Base-by-base conservation (phyloP, 2,329 filamentous ascomycete species). In the Colletotrichum siamense region DNA sequence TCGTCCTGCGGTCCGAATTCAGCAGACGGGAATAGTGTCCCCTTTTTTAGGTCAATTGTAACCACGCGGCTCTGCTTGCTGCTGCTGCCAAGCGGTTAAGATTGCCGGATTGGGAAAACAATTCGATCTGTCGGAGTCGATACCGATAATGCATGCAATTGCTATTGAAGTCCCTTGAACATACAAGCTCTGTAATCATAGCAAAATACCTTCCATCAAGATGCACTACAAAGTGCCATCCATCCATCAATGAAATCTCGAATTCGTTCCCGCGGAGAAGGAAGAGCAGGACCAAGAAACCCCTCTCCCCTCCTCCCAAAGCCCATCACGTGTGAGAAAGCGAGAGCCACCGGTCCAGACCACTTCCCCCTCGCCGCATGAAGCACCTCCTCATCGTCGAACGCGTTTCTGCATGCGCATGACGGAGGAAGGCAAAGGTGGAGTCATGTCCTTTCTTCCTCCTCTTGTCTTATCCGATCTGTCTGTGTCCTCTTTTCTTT, bases 381-480 rank as follows among this genome's bases (percentile, higher is more conserved):
- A 76, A 76, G 70, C 44, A 76, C 70, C 57, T 65, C 69, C 57
- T 69, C 64, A 59, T 73, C 57, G 73, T 76, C 64, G 57, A 76
- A 68, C 70, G 70, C 59, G 70, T 59, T 64, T 59, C 73, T 73
- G 70, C 65, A 73, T 73, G 64, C 64, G 73, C 73, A 76, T 76
- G 73, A 73, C 32, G 32, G 39, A 57, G 49, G 52, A 24, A 63
- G 63, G 52, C 30, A 15, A 16, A 62, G 32, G 64, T 49, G 57
- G 70, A 73, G 70, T 73, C 73, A 69, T 69, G 70, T 69, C 36
- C 26, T 66, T 18, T 28, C 15, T 18, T 12, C 24, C 24, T 61
- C 22, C 30, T 52, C 22, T 28, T n/a, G 16, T 32, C 26, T 57
- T 34, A 57, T 24, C 30, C 55, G 18, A 16, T 32, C 57, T 61